These are phyloP conservation scores for Nemania bipapillata DNA, from an alignment of 2,329 filamentous ascomycete species.

Conservation along the genomic window DNA sequence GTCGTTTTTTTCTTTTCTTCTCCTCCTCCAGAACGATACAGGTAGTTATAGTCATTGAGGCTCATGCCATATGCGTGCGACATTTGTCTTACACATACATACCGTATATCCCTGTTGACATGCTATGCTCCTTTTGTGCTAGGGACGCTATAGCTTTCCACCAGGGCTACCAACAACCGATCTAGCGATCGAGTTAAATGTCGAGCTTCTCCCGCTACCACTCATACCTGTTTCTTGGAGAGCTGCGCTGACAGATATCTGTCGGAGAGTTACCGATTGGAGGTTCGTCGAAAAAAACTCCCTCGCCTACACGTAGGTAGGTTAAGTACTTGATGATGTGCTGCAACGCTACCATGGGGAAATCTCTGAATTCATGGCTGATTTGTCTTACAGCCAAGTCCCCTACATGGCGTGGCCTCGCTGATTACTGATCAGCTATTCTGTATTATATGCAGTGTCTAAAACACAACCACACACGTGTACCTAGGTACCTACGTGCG, in stretches of 20 bases:
- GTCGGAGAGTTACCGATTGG: neutral
- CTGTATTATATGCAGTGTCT: neutral
- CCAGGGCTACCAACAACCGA: neutral
- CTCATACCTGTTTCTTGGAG: neutral
- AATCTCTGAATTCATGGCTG: neutral
- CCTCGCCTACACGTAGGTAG: neutral
- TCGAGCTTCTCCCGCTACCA: neutral
- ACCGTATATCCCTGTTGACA: neutral
- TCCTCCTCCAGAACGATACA: neutral
- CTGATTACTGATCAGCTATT: slow-evolving; percentile 27
- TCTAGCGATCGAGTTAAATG: neutral
- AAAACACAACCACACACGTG: neutral
- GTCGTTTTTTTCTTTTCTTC: slow-evolving; percentile 1
- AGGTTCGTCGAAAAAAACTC: neutral
- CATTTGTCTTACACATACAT: neutral
- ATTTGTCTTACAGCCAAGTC: slow-evolving; percentile 22
- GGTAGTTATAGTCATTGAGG: neutral
- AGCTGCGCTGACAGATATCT: neutral
- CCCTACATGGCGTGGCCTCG: slow-evolving; percentile 14
- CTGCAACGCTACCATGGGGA: neutral
- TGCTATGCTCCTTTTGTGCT: neutral
- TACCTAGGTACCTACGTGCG: neutral
- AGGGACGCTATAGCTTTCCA: neutral
- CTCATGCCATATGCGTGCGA: neutral
- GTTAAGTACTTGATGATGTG: neutral